Evolutionary conservation across 2,329 filamentous ascomycete species (phyloP).

Genomic region (Colletotrichum viniferum): DNA sequence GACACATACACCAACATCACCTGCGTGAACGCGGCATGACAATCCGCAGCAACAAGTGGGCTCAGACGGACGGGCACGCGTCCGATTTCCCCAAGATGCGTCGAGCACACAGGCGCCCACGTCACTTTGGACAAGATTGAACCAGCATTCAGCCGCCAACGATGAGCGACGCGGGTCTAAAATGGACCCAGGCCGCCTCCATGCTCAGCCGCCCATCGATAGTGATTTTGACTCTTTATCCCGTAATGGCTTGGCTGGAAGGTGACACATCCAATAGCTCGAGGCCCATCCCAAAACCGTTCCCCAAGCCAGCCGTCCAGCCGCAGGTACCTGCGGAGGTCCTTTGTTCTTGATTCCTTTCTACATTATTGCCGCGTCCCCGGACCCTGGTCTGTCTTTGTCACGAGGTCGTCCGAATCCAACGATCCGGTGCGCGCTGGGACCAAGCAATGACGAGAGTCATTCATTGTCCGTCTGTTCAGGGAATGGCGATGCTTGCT

Average conservation of each 20-base stretch:
- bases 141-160: background rate
- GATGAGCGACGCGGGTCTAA: background rate
- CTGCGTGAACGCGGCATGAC: background rate
- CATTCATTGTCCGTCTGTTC: background rate
- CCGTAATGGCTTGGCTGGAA: background rate
- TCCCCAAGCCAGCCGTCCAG: background rate
- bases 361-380: background rate
- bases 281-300: background rate
- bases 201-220: background rate
- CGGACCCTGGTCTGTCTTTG: background rate
- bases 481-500: background rate
- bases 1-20: background rate
- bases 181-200: background rate
- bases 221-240: background rate
- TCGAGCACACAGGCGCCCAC: background rate
- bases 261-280: background rate
- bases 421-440: conserved; percentile 3
- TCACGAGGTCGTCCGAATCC: conserved; percentile 8
- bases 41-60: background rate
- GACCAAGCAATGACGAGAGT: conserved; percentile 2
- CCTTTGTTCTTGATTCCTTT: conserved; percentile 1
- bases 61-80: background rate
- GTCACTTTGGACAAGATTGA: background rate
- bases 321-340: background rate
- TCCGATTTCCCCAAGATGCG: background rate